Conservation (phyloP, 1,284 basidiomycete species). For the Lentinula novae-zelandiae region DNA sequence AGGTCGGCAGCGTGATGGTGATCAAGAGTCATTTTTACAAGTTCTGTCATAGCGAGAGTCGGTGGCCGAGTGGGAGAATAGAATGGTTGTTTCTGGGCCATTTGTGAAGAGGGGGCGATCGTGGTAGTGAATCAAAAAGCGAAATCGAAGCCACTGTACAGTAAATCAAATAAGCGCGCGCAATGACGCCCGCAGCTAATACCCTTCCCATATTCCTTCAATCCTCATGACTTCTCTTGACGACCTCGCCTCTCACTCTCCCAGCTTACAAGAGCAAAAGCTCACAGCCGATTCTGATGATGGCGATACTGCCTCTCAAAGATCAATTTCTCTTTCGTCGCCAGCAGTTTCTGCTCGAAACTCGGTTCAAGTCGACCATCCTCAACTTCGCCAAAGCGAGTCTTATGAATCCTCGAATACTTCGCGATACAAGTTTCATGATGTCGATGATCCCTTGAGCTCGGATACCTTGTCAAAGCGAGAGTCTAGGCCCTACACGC, state of each 20-base stretch:
- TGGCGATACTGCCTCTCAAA: slow-evolving; percentile 76
- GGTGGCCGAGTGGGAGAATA: slow-evolving; percentile 68
- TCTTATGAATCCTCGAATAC: slow-evolving; percentile 21
- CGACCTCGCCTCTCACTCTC: slow-evolving; percentile 5
- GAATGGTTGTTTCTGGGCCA: slow-evolving; percentile 40
- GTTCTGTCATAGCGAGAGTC: slow-evolving; percentile 65
- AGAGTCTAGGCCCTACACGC: slow-evolving; percentile 41
- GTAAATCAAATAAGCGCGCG: not conserved
- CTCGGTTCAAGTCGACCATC: slow-evolving; percentile 25
- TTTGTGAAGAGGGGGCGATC: slow-evolving; percentile 16
- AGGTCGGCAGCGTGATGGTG: slow-evolving; percentile 70
- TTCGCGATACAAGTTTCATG: slow-evolving; percentile 17
- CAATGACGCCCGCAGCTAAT: not conserved
- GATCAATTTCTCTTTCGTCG: slow-evolving; percentile 71
- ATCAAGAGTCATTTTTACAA: slow-evolving; percentile 69
- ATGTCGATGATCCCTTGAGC: not conserved
- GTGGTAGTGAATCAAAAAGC: not conserved
- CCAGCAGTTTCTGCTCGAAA: slow-evolving; percentile 44
- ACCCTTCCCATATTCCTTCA: not conserved
- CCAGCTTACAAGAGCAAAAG: not conserved
- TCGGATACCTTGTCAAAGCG: slow-evolving; percentile 34
- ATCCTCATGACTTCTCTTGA: slow-evolving; percentile 6
- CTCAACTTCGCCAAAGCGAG: slow-evolving; percentile 19
- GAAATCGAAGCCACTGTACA: not conserved
- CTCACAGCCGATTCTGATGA: slow-evolving; percentile 31